Evolutionary conservation across 2,329 filamentous ascomycete species (phyloP).

Genomic region (Neofusicoccum ribis): DNA sequence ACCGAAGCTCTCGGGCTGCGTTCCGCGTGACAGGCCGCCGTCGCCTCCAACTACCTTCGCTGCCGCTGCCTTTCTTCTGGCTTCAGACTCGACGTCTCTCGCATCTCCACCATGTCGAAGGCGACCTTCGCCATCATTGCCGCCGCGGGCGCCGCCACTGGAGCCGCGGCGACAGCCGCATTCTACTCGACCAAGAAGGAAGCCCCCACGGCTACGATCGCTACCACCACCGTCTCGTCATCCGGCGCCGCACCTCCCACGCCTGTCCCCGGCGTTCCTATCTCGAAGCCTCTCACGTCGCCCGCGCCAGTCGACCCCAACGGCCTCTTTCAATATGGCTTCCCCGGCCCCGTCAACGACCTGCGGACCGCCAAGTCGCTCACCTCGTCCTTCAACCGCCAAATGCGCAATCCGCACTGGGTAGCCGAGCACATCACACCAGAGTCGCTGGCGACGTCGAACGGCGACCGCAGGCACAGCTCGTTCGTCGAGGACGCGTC

Average conservation of each 20-base stretch:
- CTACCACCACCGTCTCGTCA: constrained; percentile 30
- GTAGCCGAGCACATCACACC: constrained; percentile 92
- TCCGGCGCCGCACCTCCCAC: constrained; percentile 28
- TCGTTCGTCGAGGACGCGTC: constrained; percentile 76
- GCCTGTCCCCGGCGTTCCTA: constrained; percentile 28
- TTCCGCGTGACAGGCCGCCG: constrained; percentile 2
- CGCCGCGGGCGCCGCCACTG: constrained; percentile 49
- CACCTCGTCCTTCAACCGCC: constrained; percentile 86
- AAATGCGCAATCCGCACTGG: constrained; percentile 89
- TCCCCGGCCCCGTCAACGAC: constrained; percentile 87
- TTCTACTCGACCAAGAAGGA: constrained; percentile 43
- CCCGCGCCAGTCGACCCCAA: constrained; percentile 47
- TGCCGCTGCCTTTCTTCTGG: neutral
- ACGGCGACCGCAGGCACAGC: constrained; percentile 82
- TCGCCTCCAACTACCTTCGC: neutral
- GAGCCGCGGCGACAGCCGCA: constrained; percentile 51
- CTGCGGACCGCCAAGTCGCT: constrained; percentile 74
- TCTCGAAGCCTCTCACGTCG: constrained; percentile 26
- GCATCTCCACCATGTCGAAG: constrained; percentile 47
- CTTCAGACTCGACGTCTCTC: neutral
- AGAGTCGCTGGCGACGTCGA: constrained; percentile 70
- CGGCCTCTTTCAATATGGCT: constrained; percentile 62
- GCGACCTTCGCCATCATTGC: constrained; percentile 52
- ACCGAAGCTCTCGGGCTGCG: neutral
- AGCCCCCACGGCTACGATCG: constrained; percentile 29